Percentiles rank a stretch among this genome's conserved stretches.
Evolutionary conservation across 2,329 filamentous ascomycete species (phyloP).

Genomic region (Ophiostoma populinum): DNA sequence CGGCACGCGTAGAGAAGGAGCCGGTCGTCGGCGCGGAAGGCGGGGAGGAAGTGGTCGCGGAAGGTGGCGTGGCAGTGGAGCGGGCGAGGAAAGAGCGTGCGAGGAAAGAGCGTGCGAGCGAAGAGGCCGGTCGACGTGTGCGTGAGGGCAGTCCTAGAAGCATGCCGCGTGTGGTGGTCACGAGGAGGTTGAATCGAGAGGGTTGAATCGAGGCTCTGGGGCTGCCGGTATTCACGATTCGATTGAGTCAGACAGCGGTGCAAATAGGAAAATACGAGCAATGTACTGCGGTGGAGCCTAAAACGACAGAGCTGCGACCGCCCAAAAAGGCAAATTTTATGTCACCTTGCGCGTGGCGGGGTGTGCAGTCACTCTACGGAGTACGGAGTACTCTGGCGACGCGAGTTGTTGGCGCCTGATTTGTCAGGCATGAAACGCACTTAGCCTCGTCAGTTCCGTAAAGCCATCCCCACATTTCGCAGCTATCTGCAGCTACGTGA

Average conservation of each 20-base stretch:
- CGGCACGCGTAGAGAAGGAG: no score
- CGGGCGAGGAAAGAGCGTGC: not conserved
- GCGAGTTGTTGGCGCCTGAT: conserved; percentile 3
- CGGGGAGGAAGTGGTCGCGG: not conserved
- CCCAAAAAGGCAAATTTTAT: no score
- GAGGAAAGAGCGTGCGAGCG: conserved; percentile 2
- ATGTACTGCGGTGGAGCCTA: no score
- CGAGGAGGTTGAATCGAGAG: no score
- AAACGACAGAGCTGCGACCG: no score
- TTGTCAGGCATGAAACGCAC: conserved; percentile 4
- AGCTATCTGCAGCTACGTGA: no score
- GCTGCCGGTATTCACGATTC: no score
- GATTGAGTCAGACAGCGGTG: conserved; percentile 6
- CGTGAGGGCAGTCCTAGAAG: conserved; percentile 5
- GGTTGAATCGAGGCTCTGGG: no score
- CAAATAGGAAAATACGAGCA: no score
- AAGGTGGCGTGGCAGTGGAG: not conserved
- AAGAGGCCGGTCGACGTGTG: conserved; percentile 1
- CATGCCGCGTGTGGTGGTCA: no score
- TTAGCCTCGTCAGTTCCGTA: not conserved
- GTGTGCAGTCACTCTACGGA: not conserved
- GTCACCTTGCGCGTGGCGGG: not conserved
- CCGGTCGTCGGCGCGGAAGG: not conserved
- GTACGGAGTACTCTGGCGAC: no score
- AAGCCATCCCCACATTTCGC: no score